Evolutionary conservation across 176 grass and related monocot genomes (phyloP).

Genomic region (Microstegium vimineum): DNA sequence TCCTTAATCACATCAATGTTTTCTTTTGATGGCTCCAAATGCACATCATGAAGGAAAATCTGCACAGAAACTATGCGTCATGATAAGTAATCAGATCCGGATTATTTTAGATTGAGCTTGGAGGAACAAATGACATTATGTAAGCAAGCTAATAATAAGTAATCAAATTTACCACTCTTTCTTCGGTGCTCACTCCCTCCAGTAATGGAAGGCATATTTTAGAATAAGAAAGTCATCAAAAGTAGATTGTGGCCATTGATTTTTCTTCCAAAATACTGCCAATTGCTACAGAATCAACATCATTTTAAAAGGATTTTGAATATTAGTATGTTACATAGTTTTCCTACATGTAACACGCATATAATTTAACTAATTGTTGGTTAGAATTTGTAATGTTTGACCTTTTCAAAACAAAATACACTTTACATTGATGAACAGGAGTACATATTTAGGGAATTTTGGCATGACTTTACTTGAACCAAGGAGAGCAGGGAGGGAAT

Average conservation of each 20-base stretch:
- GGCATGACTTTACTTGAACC: neutral
- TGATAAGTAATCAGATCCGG: neutral
- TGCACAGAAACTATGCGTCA: constrained; percentile 21
- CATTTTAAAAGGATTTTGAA: neutral
- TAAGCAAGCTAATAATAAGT: neutral
- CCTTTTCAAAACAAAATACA: neutral
- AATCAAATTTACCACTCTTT: neutral
- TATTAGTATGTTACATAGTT: neutral
- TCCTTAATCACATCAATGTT: constrained; percentile 45
- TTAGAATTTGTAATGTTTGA: neutral
- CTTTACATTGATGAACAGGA: neutral
- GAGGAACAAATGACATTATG: neutral
- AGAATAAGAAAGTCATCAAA: neutral
- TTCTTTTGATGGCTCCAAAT: constrained; percentile 54
- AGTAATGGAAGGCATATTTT: neutral
- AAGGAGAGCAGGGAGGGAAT: neutral
- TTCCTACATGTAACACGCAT: neutral
- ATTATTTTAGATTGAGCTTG: neutral
- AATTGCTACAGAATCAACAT: neutral
- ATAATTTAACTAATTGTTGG: neutral
- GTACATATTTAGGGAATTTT: neutral
- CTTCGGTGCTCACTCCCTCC: neutral
- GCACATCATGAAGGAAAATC: constrained; percentile 56
- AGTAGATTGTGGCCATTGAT: neutral
- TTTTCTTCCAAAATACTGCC: neutral